These are phyloP conservation scores for Fraxinus cuspidata DNA, from an alignment of 257 asterid species.

Conservation along the genomic window DNA sequence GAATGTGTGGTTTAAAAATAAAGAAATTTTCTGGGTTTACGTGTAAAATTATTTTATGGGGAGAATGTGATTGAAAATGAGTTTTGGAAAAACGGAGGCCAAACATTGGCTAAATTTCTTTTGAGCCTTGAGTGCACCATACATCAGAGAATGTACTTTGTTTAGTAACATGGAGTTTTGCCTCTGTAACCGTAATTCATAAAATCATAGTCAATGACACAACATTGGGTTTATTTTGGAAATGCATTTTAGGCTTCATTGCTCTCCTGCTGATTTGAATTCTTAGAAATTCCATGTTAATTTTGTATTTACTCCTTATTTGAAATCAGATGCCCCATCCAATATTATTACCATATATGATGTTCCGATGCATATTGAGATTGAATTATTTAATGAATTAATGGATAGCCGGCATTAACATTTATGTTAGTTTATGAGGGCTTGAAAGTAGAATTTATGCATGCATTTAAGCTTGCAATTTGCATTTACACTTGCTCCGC, in stretches of 20 bases:
- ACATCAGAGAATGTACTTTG: not conserved
- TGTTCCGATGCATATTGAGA: too few species aligned
- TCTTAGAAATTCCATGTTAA: not conserved
- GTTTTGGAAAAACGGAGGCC: too few species aligned
- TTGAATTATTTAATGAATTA: too few species aligned
- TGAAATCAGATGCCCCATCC: not conserved
- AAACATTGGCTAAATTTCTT: too few species aligned
- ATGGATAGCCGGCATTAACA: too few species aligned
- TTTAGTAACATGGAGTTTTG: not conserved
- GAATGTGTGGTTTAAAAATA: too few species aligned
- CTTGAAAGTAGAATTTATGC: not conserved
- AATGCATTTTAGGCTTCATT: not conserved
- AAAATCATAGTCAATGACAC: not conserved
- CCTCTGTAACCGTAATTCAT: not conserved
- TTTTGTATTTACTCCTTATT: not conserved
- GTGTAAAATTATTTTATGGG: too few species aligned
- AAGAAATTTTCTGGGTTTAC: too few species aligned
- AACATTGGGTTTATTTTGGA: not conserved
- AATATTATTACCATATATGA: too few species aligned
- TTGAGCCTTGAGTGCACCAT: not conserved
- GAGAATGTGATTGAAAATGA: too few species aligned
- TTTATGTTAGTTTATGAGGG: not conserved
- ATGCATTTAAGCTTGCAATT: too few species aligned
- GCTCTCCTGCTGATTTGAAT: not conserved
- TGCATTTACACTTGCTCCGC: too few species aligned